phyloP scores from a whole-genome alignment of 208 protist species.

The Trichomonas gallinae region DNA sequence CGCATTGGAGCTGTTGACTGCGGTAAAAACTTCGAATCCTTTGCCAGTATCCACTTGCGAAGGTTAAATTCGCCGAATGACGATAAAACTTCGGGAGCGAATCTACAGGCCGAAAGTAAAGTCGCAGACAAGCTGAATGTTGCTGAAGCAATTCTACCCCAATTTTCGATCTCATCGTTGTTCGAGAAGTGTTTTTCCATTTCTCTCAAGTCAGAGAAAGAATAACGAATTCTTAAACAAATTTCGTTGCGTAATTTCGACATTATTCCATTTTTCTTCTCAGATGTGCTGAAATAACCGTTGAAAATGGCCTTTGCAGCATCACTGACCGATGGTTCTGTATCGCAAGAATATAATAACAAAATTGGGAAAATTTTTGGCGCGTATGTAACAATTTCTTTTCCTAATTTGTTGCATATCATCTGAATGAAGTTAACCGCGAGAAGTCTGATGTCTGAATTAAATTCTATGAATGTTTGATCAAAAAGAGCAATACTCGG shows the following conservation, averaged over 20 bases:
- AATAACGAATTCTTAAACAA: neutral
- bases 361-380: neutral
- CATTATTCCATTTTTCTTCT: neutral
- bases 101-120: neutral
- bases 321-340: neutral
- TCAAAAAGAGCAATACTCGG: neutral
- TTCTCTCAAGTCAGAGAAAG: neutral
- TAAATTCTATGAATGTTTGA: neutral
- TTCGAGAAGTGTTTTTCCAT: neutral
- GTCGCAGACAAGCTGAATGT: neutral
- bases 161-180: neutral
- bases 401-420: neutral
- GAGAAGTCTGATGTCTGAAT: neutral
- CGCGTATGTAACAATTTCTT: neutral
- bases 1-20: neutral
- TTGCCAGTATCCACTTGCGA: neutral
- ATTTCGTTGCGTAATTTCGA: conserved; percentile 5
- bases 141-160: neutral
- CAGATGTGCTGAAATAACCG: neutral
- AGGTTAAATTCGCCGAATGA: neutral
- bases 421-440: neutral
- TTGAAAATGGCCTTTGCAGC: neutral
- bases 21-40: neutral
- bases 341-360: neutral
- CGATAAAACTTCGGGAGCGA: neutral